A percentile compares a stretch with the other conserved stretches of the same genome.
phyloP scores from a whole-genome alignment of 2,329 filamentous ascomycete species.

The Cytospora piceicola region DNA sequence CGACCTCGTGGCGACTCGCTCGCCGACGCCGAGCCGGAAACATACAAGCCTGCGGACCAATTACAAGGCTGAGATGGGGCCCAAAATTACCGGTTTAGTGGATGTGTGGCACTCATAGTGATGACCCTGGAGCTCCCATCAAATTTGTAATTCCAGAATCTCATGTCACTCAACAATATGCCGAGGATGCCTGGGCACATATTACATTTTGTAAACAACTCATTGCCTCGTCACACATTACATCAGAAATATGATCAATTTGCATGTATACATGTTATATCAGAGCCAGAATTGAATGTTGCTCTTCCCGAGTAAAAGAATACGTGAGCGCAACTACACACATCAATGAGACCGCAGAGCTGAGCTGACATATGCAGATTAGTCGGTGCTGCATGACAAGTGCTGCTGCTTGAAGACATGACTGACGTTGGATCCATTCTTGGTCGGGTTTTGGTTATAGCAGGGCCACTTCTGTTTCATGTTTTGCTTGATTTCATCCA shows the following conservation, averaged over 20 bases:
- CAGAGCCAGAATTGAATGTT: too few species aligned
- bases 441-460: neutral
- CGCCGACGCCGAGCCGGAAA: neutral
- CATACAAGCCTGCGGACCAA: neutral
- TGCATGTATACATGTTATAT: neutral
- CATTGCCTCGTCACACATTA: neutral
- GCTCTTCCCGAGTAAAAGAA: too few species aligned
- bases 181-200: neutral
- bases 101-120: slow-evolving; percentile 13
- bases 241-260: neutral
- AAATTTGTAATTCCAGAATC: slow-evolving; percentile 9
- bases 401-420: neutral
- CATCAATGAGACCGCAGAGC: too few species aligned
- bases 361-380: too few species aligned
- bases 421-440: neutral
- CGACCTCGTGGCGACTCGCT: slow-evolving; percentile 21
- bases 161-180: neutral
- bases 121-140: slow-evolving; percentile 19
- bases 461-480: neutral
- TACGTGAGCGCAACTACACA: too few species aligned
- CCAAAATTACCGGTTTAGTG: slow-evolving; percentile 22
- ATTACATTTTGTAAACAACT: neutral
- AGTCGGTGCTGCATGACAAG: too few species aligned
- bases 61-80: slow-evolving; percentile 9
- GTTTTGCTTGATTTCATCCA: neutral